These are phyloP conservation scores for Teratosphaeriaceae sp. DNA, from an alignment of 2,329 filamentous ascomycete genomes.

Conservation along the genomic window DNA sequence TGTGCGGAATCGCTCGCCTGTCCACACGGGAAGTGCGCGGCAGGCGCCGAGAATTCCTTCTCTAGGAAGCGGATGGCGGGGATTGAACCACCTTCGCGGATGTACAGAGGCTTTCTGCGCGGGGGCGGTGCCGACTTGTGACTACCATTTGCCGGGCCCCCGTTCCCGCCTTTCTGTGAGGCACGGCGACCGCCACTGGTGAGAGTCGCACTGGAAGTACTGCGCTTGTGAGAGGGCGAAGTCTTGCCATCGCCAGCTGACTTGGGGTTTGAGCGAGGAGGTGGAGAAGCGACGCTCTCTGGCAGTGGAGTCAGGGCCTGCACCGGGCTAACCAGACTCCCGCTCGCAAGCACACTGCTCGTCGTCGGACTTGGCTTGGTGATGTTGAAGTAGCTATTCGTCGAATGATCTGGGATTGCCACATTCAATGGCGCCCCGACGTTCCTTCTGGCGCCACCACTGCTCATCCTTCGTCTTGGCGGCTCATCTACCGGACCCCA, in stretches of 20 bases:
- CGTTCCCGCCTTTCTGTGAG: too few relatives aligned
- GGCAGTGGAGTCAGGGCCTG: conserved; percentile 17
- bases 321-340: conserved; percentile 31
- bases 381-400: conserved; percentile 10
- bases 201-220: conserved; percentile 11
- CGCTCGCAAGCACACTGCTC: conserved; percentile 45
- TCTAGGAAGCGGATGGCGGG: conserved; percentile 90
- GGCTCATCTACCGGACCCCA: conserved; percentile 60
- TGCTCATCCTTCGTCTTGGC: conserved; percentile 21
- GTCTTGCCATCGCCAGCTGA: too few relatives aligned
- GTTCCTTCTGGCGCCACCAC: background rate
- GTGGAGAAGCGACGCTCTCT: conserved; percentile 20
- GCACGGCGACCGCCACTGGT: too few relatives aligned
- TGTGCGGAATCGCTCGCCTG: conserved; percentile 92
- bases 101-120: conserved; percentile 68
- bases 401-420: conserved; percentile 11
- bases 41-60: conserved; percentile 86
- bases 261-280: background rate
- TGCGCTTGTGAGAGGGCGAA: background rate
- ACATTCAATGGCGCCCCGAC: conserved; percentile 3
- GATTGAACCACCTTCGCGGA: conserved; percentile 91
- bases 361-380: conserved; percentile 43
- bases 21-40: conserved; percentile 88
- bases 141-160: background rate
- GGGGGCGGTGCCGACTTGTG: background rate